Evolutionary conservation across 2,329 filamentous ascomycete genomes (phyloP), one percentile per base, ranked within the genome.

Genomic region (Aspergillus fumigatiaffinis): DNA sequence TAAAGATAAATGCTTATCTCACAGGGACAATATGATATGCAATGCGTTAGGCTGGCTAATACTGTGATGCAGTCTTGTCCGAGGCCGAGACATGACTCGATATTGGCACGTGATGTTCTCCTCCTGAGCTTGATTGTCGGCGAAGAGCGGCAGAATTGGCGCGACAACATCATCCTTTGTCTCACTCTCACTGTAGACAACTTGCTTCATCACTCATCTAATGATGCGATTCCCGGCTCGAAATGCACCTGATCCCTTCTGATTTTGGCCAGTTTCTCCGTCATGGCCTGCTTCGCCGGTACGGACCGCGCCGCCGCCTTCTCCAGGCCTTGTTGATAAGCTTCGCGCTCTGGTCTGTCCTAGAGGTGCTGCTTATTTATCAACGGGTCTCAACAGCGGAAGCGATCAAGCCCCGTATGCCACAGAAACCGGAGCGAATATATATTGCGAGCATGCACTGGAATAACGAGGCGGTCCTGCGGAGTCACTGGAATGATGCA

Each of bases 381-480:
- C 58, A 52, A 17, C 59, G 55, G 17, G 47, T 66, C 28, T 59
- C 55, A 50, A 53, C 61, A 26, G 53, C 50, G 41, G 60, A 65
- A 21, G 9, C 42, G 21, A 54, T 50, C 10, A 55, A 58, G 46
- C 59, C 50, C 26, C 42, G 55, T 28, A 28, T 53, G 8, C 60
- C 65, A 12, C 60, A 51, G 29, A 58, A 48, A 8, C 56, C 26
- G 10, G 66, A 71, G 53, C 66, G 70, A 3, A 81, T 91, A 60
- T 91, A 85, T 73, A 88, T 91, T 59, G 84, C 86, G 4, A 84
- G 83, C 59, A 84, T 87, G 68, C 86, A 89, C 66, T 89, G 86
- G 80, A 90, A 88, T 65, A 84, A 84, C 60, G 87, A 82, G 58
- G 68, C 70, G 1, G 76, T 89, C 25, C 77, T 91, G 2, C 79